Base-by-base conservation (phyloP, 768 basidiomycete species). In the Rhodocollybia butyracea region DNA sequence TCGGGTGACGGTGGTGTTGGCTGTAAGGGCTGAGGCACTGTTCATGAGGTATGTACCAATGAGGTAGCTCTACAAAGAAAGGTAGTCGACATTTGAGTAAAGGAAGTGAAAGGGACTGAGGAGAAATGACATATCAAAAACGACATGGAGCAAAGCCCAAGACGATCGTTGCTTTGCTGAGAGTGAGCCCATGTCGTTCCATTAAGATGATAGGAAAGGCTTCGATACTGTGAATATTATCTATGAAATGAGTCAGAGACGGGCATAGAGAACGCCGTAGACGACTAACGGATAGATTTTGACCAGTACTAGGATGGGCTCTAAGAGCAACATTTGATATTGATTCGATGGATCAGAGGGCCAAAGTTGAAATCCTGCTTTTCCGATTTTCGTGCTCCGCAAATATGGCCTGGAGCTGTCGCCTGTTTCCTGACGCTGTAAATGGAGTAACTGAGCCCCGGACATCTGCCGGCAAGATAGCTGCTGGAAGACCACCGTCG, bases 401-500 rank as follows among this genome's bases (percentile, higher is more conserved):
- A 21, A 34, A 46, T 21, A 32, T 57, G 32, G 26, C n/a, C 43
- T n/a, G 43, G 43, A 27, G 43, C 30, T n/a, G 13, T 29, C 8
- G 43, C 43, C n/a, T 45, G 43, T n/a, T 45, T 45, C 27, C 43
- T 45, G 79, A 78, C 1, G 83, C 79, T 1, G 80, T 75, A 64
- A 85, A 86, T n/a, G 86, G 51, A 39, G 78, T 82, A 0, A 85
- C 84, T 4, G 77, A 71, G 4, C 83, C 84, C 24, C 83, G 74
- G 1, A 68, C 74, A 2, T 71, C 73, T 0, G 80, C 76, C 5
- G 74, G 63, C 79, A 81, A 85, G 12, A 85, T 74, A 61, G 85
- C 85, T 3, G 81, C 81, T n/a, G 85, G 79, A 12, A 82, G 71
- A 69, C 80, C 80, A 48, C 83, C 84, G n/a, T 73, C 71, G 58